Evolutionary conservation across 306 rosid genomes (phyloP), one percentile per base, ranked within the genome.

Genomic region (Prunus mume): DNA sequence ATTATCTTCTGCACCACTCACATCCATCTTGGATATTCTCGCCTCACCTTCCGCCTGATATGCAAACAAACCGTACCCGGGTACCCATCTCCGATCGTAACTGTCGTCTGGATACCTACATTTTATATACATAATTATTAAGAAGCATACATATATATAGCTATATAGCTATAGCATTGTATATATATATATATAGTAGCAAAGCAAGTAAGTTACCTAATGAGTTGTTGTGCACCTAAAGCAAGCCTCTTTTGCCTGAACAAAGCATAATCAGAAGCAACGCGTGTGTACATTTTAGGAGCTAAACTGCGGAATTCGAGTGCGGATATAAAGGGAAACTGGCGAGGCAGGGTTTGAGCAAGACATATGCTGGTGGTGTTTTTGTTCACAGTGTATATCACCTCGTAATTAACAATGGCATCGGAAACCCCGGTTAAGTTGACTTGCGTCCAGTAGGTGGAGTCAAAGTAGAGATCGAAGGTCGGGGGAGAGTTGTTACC

Each of bases 261-360:
- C 75, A 85, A 43, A 20, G 87, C 81, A 70, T 65, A 41, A 52
- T 66, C 71, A 0, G 81, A 14, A 69, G 56, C 86, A 69, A 76
- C 27, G 54, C 62, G 86, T 27, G 28, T 65, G 64, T 87, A 87
- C 87, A 87, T 78, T 24, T 60, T 55, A 52, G 82, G 66, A 51
- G 77, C 87, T 77, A 85, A 80, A 79, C 86, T 85, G 2, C 89
- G 69, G 18, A 87, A 17, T 81, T 83, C 91, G 41, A 87, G 80
- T 18, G 87, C 34, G 28, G 87, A 74, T 76, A 87, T 80, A 65
- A 87, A 85, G 9, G 91, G 91, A 51, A 80, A 0, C n/a, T 85
- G 75, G 1, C 76, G 41, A 54, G 88, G 67, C 49, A 46, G 63
- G 57, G 81, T 80, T 85, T 76, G 89, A 72, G 84, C 76, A 73